Evolutionary conservation across 495 filamentous ascomycete species (phyloP), one percentile per base, ranked within the genome.

Genomic region (Penicillium subrubescens): DNA sequence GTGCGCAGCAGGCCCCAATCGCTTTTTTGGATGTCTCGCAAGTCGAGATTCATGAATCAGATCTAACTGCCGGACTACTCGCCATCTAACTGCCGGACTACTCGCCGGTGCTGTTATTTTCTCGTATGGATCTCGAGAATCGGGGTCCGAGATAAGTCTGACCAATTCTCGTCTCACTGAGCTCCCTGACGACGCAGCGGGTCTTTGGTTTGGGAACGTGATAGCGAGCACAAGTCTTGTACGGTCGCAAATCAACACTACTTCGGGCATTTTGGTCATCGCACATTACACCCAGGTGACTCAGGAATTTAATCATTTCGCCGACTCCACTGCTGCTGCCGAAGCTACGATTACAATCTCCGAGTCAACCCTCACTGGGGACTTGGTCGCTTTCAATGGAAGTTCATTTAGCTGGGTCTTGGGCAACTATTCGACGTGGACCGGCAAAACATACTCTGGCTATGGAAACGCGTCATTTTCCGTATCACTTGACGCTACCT

Each of bases 181-280:
- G 3, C 43, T 51, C 17, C 31, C 41, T 3, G 43, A 57, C 1
- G 44, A 51, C 14, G 46, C 17, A 23, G 54, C 61, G 4, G 54
- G 54, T 3, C 43, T 63, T 15, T 63, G 55, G 61, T 63, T 63
- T 52, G 61, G 61, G 8, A 63, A 63, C 41, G 54, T 63, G 5
- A 63, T 63, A 17, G 61, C 61, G 8, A 63, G 44, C 8, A 54
- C 53, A 7, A 39, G 21, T 17, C 43, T 63, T 6, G 33, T 33
- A 1, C 29, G 44, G 6, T 25, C 61, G 7, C 41, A 52, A 23
- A 63, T 63, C 25, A 39, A 59, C n/a, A 44, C 54, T 2, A 59
- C 41, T 1, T 63, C 61, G 5, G 61, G 55, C 5, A 53, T 63
- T 21, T 21, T 63, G n/a, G 53, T 52, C 8, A 31, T 57, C 21